phyloP scores from a whole-genome alignment of 75 land plant genomes.

The Pinus albicaulis region DNA sequence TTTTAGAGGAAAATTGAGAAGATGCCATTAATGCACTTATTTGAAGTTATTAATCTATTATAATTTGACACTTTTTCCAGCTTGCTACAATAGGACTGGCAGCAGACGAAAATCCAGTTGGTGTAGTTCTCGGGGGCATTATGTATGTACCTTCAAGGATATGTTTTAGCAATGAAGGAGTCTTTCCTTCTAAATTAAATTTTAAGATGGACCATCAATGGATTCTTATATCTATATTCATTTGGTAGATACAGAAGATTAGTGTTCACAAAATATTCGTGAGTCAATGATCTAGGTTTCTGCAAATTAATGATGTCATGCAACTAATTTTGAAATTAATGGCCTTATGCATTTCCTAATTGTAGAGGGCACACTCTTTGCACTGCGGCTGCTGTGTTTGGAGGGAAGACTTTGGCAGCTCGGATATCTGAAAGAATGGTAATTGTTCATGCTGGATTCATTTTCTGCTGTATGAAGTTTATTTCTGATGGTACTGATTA shows the following conservation, averaged over 20 bases:
- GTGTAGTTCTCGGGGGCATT: slow-evolving; percentile 95
- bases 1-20: background rate
- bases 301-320: background rate
- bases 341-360: slow-evolving; percentile 6
- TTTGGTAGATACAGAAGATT: background rate
- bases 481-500: background rate
- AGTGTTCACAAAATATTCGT: background rate
- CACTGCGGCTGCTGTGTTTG: slow-evolving; percentile 84
- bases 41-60: background rate
- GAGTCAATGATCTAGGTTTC: background rate
- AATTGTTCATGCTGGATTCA: background rate
- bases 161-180: background rate
- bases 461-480: background rate
- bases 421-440: slow-evolving; percentile 89
- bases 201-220: slow-evolving; percentile 2
- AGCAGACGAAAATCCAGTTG: slow-evolving; percentile 87
- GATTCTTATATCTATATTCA: background rate
- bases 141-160: slow-evolving; percentile 49
- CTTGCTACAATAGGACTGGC: slow-evolving; percentile 95
- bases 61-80: slow-evolving; percentile 28
- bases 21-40: background rate
- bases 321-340: background rate
- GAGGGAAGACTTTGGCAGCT: slow-evolving; percentile 87
- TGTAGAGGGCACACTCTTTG: slow-evolving; percentile 81
- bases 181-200: background rate